Conservation (phyloP, 116 monocot genomes). For the Thalassia testudinum region DNA sequence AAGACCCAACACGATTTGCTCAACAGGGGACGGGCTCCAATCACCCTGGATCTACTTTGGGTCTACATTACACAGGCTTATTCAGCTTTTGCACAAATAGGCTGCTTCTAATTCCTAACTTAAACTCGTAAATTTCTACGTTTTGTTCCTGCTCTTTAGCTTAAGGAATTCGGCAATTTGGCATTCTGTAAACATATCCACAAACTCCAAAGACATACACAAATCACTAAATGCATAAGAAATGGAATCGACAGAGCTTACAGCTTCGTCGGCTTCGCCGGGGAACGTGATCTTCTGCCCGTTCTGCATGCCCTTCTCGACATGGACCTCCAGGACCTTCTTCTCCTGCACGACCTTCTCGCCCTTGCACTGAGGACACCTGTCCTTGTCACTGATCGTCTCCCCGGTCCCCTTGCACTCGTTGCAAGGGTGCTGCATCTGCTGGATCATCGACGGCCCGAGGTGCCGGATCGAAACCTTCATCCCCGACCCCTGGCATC, state of each 20-base stretch:
- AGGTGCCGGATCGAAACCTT: conserved; percentile 88
- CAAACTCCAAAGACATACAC: too few relatives aligned
- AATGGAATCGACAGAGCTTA: background rate
- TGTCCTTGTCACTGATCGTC: conserved; percentile 73
- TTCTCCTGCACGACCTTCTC: conserved; percentile 94
- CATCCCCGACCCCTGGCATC: conserved; percentile 90
- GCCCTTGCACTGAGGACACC: conserved; percentile 87
- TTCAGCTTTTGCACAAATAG: too few relatives aligned
- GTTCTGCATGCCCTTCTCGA: conserved; percentile 97
- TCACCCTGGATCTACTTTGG: too few relatives aligned
- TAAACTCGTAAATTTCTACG: too few relatives aligned
- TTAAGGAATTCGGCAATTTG: too few relatives aligned
- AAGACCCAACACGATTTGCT: too few relatives aligned
- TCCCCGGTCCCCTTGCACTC: conserved; percentile 95
- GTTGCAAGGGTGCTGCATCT: conserved; percentile 99
- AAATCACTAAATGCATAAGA: too few relatives aligned
- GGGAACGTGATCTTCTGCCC: conserved; percentile 91
- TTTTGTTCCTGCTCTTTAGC: too few relatives aligned
- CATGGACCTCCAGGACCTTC: conserved; percentile 80
- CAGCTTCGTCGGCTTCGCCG: conserved; percentile 94
- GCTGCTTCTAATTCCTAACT: too few relatives aligned
- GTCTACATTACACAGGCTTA: too few relatives aligned
- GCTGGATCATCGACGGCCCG: conserved; percentile 90
- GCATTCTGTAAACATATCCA: too few relatives aligned
- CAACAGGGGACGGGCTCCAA: too few relatives aligned